Evolutionary conservation across 208 protist genomes (phyloP).

Genomic region (Acanthamoeba triangularis): DNA sequence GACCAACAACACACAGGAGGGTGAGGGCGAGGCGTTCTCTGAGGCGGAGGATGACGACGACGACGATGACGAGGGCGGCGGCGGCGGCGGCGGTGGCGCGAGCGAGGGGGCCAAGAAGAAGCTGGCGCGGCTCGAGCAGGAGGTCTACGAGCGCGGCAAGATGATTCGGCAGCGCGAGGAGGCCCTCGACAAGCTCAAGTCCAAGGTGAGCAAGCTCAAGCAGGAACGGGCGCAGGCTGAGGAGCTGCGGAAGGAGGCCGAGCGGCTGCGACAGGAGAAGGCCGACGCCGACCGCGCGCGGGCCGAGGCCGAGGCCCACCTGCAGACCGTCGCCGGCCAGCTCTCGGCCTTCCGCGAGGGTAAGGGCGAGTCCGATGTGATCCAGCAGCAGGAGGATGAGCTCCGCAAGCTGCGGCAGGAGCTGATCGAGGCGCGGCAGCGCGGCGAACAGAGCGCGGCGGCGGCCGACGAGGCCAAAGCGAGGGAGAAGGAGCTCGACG

Average conservation of each 20-base stretch:
- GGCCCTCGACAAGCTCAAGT: slow-evolving; percentile 37
- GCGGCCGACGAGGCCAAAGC: background rate
- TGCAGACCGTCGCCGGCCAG: background rate
- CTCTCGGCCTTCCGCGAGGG: slow-evolving; percentile 14
- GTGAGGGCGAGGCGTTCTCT: slow-evolving; percentile 51
- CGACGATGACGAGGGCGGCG: background rate
- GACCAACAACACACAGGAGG: background rate
- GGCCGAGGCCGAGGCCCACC: background rate
- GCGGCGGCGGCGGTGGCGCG: background rate
- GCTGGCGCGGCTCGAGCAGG: slow-evolving; percentile 60
- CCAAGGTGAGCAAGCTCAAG: slow-evolving; percentile 53
- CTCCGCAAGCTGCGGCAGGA: slow-evolving; percentile 2
- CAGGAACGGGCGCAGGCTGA: background rate
- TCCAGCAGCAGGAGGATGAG: slow-evolving; percentile 53
- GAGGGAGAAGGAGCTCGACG: background rate
- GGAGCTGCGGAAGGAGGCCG: background rate
- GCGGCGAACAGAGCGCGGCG: background rate
- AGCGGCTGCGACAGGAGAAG: background rate
- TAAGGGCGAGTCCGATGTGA: background rate
- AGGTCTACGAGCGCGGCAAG: slow-evolving; percentile 69
- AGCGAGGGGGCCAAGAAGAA: slow-evolving; percentile 44
- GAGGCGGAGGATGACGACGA: slow-evolving; percentile 25
- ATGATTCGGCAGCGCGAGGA: slow-evolving; percentile 57
- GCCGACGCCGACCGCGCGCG: background rate
- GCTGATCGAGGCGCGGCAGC: background rate